Percentiles rank a stretch among this genome's conserved stretches.
phyloP scores from a whole-genome alignment of 2,329 filamentous ascomycete species.

The Annulohypoxylon truncatum region DNA sequence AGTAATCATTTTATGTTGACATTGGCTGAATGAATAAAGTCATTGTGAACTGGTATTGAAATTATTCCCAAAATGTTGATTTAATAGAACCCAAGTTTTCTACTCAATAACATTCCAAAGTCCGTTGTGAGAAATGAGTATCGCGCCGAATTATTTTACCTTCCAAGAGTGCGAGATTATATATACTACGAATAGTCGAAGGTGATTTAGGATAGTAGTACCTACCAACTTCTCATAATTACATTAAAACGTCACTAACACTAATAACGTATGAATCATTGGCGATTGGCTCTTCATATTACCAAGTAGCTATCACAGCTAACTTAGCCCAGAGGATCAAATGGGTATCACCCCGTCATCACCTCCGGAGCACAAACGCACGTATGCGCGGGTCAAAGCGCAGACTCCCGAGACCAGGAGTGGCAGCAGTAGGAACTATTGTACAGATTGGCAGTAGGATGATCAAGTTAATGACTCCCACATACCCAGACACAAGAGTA shows the following conservation, averaged over 20 bases:
- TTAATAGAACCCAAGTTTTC: too few species aligned
- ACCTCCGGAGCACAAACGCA: slow-evolving; percentile 29
- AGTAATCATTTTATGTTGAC: too few species aligned
- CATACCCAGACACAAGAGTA: slow-evolving; percentile 38
- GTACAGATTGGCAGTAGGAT: slow-evolving; percentile 40
- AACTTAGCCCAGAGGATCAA: slow-evolving; percentile 24
- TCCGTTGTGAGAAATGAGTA: neutral
- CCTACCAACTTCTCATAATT: neutral
- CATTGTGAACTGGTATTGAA: too few species aligned
- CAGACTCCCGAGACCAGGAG: slow-evolving; percentile 29
- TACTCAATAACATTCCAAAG: neutral
- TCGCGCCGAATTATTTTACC: too few species aligned
- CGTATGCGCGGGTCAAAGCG: slow-evolving; percentile 5
- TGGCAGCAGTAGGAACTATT: slow-evolving; percentile 42
- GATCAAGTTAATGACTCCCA: slow-evolving; percentile 45
- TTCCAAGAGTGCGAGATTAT: neutral
- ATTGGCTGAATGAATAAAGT: too few species aligned
- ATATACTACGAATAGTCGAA: neutral
- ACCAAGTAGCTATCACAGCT: slow-evolving; percentile 38
- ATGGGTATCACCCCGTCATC: slow-evolving; percentile 32
- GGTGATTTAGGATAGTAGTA: neutral
- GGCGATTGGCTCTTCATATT: slow-evolving; percentile 36
- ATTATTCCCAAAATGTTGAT: neutral
- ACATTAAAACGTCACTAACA: neutral
- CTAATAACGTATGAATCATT: slow-evolving; percentile 2